Evolutionary conservation across 2,329 filamentous ascomycete genomes (phyloP).

Genomic region (Blastomyces gilchristii): DNA sequence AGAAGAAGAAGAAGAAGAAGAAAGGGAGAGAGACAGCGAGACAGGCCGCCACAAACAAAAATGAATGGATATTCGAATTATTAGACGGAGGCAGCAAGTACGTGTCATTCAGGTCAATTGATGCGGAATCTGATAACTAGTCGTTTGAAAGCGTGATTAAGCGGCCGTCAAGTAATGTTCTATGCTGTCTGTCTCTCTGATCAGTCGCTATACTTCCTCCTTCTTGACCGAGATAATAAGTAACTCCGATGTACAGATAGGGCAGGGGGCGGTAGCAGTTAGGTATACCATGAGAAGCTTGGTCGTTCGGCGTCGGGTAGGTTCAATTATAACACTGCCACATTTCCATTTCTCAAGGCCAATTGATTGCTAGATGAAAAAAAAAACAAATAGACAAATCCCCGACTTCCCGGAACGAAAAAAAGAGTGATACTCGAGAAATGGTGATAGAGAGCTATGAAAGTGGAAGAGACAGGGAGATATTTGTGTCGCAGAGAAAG

Average conservation of each 20-base stretch:
- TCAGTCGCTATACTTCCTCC: not conserved
- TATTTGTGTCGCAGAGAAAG: not conserved
- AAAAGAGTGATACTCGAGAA: not conserved
- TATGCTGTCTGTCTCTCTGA: not conserved
- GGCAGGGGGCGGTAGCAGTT: not conserved
- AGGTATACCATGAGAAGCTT: not conserved
- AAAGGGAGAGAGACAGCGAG: not conserved
- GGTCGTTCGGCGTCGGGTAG: not conserved
- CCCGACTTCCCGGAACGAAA: not conserved
- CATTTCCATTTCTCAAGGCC: not conserved
- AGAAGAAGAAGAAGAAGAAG: not conserved
- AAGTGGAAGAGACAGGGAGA: not conserved
- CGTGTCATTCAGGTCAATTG: not conserved
- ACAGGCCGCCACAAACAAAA: not conserved
- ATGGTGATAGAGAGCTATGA: not conserved
- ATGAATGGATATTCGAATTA: not conserved
- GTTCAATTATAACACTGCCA: not conserved
- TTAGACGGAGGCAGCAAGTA: not conserved
- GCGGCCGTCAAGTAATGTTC: conserved; percentile 1
- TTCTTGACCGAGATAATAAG: not conserved
- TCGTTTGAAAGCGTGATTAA: not conserved
- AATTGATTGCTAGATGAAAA: not conserved
- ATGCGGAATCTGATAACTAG: not conserved
- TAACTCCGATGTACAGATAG: not conserved
- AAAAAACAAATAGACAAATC: not conserved